A percentile compares a stretch with the other conserved stretches of the same genome.
Evolutionary conservation across 441 rosid species (phyloP).

Genomic region (Populus tomentosa): DNA sequence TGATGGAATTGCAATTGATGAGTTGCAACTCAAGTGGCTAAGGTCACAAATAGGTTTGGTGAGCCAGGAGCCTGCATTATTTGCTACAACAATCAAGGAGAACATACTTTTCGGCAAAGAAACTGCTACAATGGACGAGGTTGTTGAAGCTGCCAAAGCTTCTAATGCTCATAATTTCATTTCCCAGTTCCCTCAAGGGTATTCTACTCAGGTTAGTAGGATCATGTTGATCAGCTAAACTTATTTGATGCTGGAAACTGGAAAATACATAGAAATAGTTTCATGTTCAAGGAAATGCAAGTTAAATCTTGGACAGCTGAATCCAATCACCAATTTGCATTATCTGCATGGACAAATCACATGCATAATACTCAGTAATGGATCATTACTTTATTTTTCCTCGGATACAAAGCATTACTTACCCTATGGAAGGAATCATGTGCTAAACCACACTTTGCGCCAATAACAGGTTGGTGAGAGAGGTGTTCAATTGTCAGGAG

Average conservation of each 20-base stretch:
- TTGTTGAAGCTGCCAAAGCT: slow-evolving; percentile 67
- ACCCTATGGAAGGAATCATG: too few species aligned
- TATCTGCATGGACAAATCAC: too few species aligned
- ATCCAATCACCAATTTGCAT: too few species aligned
- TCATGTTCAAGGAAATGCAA: too few species aligned
- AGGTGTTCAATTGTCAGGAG: slow-evolving; percentile 84
- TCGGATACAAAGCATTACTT: too few species aligned
- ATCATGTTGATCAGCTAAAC: background rate
- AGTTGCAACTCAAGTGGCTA: slow-evolving; percentile 67
- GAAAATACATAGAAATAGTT: background rate
- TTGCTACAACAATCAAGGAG: slow-evolving; percentile 68
- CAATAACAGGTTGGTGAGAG: slow-evolving; percentile 64
- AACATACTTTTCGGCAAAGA: slow-evolving; percentile 81
- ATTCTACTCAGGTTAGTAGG: slow-evolving; percentile 63
- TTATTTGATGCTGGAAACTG: background rate
- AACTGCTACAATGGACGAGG: slow-evolving; percentile 54
- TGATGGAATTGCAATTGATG: slow-evolving; percentile 53
- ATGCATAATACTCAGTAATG: too few species aligned
- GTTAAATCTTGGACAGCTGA: too few species aligned
- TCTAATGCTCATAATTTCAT: slow-evolving; percentile 77
- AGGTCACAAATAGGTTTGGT: slow-evolving; percentile 80
- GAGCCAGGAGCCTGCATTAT: slow-evolving; percentile 81
- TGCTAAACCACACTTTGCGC: background rate
- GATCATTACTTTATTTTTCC: too few species aligned
- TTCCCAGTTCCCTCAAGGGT: slow-evolving; percentile 51